Evolutionary conservation across 352 stramenopile species (phyloP).

Genomic region (Pythium monospermum): DNA sequence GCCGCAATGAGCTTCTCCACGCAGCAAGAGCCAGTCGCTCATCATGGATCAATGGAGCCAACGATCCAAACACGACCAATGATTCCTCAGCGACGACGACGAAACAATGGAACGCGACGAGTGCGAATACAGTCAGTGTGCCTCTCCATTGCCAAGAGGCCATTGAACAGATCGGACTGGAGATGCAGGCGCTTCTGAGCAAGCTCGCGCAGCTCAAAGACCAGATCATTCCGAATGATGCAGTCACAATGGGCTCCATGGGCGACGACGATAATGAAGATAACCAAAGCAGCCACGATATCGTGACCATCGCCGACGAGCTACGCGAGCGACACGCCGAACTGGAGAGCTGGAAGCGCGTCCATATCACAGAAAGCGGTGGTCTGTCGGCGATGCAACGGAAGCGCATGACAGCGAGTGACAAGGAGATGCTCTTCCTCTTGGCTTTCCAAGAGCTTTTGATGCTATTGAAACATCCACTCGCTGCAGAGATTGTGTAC

Average conservation of each 20-base stretch:
- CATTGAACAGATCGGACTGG: slow-evolving; percentile 28
- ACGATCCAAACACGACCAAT: not conserved
- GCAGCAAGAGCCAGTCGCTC: slow-evolving; percentile 62
- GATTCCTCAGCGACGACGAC: slow-evolving; percentile 1
- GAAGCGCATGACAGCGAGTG: slow-evolving; percentile 28
- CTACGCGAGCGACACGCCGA: slow-evolving; percentile 29
- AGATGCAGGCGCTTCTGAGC: slow-evolving; percentile 11
- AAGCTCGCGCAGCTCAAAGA: slow-evolving; percentile 13
- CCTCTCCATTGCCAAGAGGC: slow-evolving; percentile 35
- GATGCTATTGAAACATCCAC: slow-evolving; percentile 47
- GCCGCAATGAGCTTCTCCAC: slow-evolving; percentile 63
- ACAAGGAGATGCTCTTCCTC: slow-evolving; percentile 60
- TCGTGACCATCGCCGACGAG: slow-evolving; percentile 41
- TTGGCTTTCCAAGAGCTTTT: slow-evolving; percentile 56
- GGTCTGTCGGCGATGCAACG: slow-evolving; percentile 13
- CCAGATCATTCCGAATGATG: slow-evolving; percentile 22
- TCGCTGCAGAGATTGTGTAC: slow-evolving; percentile 68
- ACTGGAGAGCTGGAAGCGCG: slow-evolving; percentile 41
- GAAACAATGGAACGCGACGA: not conserved
- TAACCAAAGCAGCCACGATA: not conserved
- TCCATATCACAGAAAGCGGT: slow-evolving; percentile 11
- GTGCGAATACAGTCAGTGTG: not conserved
- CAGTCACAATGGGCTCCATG: slow-evolving; percentile 12
- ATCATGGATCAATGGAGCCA: slow-evolving; percentile 64
- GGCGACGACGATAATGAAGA: slow-evolving; percentile 16